Conservation (phyloP, 441 rosid genomes). For the Adansonia madagascariensis region DNA sequence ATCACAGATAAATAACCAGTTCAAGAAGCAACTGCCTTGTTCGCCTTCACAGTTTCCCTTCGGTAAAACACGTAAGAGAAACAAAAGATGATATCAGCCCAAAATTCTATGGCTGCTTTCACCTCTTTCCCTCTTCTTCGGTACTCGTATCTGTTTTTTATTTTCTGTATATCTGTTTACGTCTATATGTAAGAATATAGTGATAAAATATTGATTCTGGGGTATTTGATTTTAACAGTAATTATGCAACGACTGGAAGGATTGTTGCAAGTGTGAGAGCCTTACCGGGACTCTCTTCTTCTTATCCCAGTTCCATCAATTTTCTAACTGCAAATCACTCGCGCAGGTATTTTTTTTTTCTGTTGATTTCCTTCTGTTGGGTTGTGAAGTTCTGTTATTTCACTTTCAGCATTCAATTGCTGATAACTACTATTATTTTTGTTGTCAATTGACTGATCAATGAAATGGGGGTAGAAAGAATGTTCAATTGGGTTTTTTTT, state of each 20-base stretch:
- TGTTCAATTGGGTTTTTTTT: constrained; percentile 4
- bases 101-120: constrained; percentile 52
- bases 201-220: not conserved
- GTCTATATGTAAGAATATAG: not conserved
- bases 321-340: constrained; percentile 46
- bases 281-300: constrained; percentile 30
- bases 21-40: not conserved
- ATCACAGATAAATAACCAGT: not conserved
- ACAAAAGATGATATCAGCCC: constrained; percentile 22
- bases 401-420: not conserved
- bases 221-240: constrained; percentile 41
- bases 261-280: constrained; percentile 37
- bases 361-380: not conserved
- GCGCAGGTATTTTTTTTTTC: constrained; percentile 38
- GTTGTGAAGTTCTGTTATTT: not conserved
- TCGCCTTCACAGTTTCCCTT: not conserved
- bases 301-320: constrained; percentile 34
- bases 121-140: constrained; percentile 54
- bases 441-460: not conserved
- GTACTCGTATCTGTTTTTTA: constrained; percentile 32
- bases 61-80: not conserved
- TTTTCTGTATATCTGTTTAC: not conserved
- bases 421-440: not conserved
- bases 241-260: constrained; percentile 39
- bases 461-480: not conserved